These are phyloP conservation scores for Myriosclerotinia scirpicola DNA, from an alignment of 2,329 filamentous ascomycete species.

Conservation along the genomic window DNA sequence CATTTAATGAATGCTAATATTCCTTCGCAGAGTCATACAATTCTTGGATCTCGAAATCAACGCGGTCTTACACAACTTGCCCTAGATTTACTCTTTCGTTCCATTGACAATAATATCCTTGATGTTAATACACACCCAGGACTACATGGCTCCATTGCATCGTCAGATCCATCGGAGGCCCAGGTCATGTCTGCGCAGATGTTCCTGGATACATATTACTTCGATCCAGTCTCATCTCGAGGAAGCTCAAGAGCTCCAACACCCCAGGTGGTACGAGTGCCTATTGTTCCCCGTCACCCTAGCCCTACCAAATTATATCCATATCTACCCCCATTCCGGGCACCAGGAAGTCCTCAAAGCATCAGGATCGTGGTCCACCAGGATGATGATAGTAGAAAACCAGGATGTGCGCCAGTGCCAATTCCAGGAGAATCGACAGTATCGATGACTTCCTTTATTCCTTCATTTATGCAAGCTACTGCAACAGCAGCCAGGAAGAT, in stretches of 20 bases:
- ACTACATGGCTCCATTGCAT: constrained; percentile 70
- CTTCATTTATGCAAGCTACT: constrained; percentile 40
- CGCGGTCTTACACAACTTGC: constrained; percentile 89
- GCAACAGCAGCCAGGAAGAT: constrained; percentile 38
- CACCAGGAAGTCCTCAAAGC: constrained; percentile 37
- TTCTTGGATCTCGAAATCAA: constrained; percentile 82
- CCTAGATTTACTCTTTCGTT: constrained; percentile 85
- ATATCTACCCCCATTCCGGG: constrained; percentile 27
- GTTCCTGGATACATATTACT: constrained; percentile 78
- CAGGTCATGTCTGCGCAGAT: constrained; percentile 69
- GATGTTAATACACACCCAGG: constrained; percentile 57
- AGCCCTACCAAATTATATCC: constrained; percentile 31
- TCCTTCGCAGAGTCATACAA: constrained; percentile 77
- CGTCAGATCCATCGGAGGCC: constrained; percentile 79
- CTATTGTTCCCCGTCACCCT: constrained; percentile 30
- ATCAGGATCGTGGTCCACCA: constrained; percentile 31
- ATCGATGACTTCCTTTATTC: constrained; percentile 29
- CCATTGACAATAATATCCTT: constrained; percentile 70
- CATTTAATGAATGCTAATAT: constrained; percentile 19
- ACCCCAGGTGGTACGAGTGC: constrained; percentile 63
- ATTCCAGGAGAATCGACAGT: constrained; percentile 24
- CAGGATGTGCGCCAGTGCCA: constrained; percentile 25
- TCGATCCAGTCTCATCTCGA: constrained; percentile 60
- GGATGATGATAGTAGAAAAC: constrained; percentile 23
- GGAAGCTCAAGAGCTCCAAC: constrained; percentile 66